These are phyloP conservation scores for Zygnema cylindricum DNA, from an alignment of 139 green algal genomes.

Conservation along the genomic window DNA sequence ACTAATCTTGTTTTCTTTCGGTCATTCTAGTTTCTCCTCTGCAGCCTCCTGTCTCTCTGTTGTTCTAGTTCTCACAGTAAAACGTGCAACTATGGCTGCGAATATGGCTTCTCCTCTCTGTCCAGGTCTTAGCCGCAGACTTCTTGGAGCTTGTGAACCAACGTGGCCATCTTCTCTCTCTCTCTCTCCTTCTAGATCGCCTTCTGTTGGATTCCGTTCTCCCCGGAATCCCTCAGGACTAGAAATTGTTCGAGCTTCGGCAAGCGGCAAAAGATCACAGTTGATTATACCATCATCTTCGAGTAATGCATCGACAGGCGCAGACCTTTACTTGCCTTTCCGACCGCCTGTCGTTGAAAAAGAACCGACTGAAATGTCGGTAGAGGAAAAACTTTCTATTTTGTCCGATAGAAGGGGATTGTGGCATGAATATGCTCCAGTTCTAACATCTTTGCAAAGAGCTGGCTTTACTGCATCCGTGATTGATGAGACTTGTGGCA, in stretches of 20 bases:
- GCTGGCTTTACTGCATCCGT: conserved; percentile 8
- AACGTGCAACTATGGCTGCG: too few relatives aligned
- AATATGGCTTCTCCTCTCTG: too few relatives aligned
- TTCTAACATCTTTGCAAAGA: conserved; percentile 20
- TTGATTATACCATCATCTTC: not conserved
- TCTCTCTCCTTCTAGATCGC: too few relatives aligned
- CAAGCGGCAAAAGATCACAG: not conserved
- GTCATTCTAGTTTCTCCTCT: too few relatives aligned
- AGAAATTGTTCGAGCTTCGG: not conserved
- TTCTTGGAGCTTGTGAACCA: too few relatives aligned
- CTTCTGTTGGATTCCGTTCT: not conserved
- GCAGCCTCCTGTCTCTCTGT: too few relatives aligned
- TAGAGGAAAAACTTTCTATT: conserved; percentile 44
- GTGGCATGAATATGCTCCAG: conserved; percentile 52
- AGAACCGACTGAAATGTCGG: not conserved
- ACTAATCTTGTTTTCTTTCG: too few relatives aligned
- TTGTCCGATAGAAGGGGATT: conserved; percentile 41
- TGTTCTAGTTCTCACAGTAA: too few relatives aligned
- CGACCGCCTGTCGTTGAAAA: not conserved
- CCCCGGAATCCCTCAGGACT: not conserved
- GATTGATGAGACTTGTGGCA: conserved; percentile 57
- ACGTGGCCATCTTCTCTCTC: too few relatives aligned
- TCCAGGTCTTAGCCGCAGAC: too few relatives aligned
- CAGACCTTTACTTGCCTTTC: conserved; percentile 45
- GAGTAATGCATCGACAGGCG: not conserved